Conservation (phyloP, 495 filamentous ascomycete species). For the Penicillium silybi region DNA sequence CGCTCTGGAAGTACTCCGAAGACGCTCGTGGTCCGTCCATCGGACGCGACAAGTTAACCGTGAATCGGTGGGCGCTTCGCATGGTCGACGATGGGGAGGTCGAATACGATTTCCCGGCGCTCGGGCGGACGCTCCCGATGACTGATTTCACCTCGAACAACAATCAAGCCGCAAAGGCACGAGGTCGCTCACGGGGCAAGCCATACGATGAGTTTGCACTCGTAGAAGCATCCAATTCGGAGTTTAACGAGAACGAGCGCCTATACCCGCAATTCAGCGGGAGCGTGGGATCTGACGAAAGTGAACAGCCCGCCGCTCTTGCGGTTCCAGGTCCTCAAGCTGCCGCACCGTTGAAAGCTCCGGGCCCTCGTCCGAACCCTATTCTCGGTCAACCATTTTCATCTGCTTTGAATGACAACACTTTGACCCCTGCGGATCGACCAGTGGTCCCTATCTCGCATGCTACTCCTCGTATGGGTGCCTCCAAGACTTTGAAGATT, state of each 20-base stretch:
- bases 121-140: conserved; percentile 74
- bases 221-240: conserved; percentile 71
- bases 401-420: conserved; percentile 52
- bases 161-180: conserved; percentile 59
- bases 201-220: conserved; percentile 93
- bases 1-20: conserved; percentile 80
- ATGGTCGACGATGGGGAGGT: conserved; percentile 97
- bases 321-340: conserved; percentile 39
- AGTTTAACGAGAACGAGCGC: conserved; percentile 73
- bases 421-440: conserved; percentile 58
- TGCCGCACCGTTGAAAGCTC: conserved; percentile 24
- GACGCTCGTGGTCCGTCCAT: conserved; percentile 73
- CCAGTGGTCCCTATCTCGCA: conserved; percentile 53
- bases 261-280: conserved; percentile 68
- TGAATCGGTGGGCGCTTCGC: conserved; percentile 87
- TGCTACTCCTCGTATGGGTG: conserved; percentile 64
- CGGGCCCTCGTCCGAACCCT: conserved; percentile 50
- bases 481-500: conserved; percentile 82
- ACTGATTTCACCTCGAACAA: conserved; percentile 89
- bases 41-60: conserved; percentile 64
- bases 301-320: conserved; percentile 33
- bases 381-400: conserved; percentile 51
- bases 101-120: conserved; percentile 89
- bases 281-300: conserved; percentile 47
- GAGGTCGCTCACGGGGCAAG: conserved; percentile 71